Evolutionary conservation across 306 rosid species (phyloP).

Genomic region (Hippophae tibetana): DNA sequence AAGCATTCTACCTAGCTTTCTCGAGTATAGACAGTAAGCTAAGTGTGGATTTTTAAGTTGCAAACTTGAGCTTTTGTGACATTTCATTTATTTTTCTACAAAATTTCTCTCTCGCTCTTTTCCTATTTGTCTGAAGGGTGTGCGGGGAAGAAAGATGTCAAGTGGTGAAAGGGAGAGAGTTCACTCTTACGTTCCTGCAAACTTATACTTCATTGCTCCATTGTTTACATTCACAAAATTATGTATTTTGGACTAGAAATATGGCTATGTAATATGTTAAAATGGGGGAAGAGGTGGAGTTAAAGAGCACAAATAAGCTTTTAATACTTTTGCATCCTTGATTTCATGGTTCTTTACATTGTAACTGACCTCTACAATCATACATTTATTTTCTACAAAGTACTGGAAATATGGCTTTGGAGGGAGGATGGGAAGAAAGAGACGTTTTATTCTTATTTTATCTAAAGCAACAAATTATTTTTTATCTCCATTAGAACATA

Average conservation of each 20-base stretch:
- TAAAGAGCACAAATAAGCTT: not conserved
- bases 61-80: conserved; percentile 1
- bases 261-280: not conserved
- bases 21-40: conserved; percentile 70
- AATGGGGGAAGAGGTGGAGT: not conserved
- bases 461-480: not conserved
- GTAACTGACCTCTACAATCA: no score
- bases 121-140: no score
- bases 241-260: no score
- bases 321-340: not conserved
- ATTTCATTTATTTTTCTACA: not conserved
- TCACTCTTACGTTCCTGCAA: not conserved
- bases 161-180: no score
- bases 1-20: conserved; percentile 72
- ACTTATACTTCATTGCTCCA: no score
- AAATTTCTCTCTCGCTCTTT: no score
- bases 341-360: not conserved
- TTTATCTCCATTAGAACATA: not conserved
- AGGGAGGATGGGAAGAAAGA: not conserved
- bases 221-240: no score
- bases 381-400: no score
- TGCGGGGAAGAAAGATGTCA: no score
- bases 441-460: conserved; percentile 1
- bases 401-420: not conserved
- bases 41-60: conserved; percentile 46